Base-by-base conservation (phyloP, 805 yeast genomes). In the Kluyveromyces starmeri region DNA sequence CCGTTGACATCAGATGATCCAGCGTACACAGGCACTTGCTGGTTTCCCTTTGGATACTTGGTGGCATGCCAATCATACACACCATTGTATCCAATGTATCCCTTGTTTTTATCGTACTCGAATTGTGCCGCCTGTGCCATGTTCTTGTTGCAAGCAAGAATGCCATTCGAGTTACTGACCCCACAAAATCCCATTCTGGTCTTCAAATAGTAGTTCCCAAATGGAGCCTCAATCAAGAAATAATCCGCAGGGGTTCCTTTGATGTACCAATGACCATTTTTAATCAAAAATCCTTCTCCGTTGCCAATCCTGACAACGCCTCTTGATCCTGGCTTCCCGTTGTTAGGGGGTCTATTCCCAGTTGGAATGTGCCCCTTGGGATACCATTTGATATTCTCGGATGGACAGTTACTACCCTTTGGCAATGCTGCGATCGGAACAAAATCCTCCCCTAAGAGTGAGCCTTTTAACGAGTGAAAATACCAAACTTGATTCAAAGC, bases 221-320 rank as follows among this genome's bases (percentile, higher is more conserved):
- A 75, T 21, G 71, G 70, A 20, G 80, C 73, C 35, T 75, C 68
- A 20, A 58, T 49, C 17, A 82, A 47, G 17, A 67, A 67, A 59
- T 68, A 88, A 4, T 80, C 75, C 4, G 96, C 97, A 58, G 96
- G 89, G 0, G 92, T 74, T 1, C 96, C 96, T 26, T 61, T 54
- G 4, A 70, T 53, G 59, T 79, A 83, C 92, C 94, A 88, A 44
- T 75, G 71, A 4, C 98, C 98, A 49, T 74, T 82, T 40, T 82
- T 73, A 49, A 88, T 89, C 39, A 89, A 50, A 46, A 56, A 65
- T 2, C 84, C 86, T 31, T 52, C 41, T 2, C 45, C 36, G 14
- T 51, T 47, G 16, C 59, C 55, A 16, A 48, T 20, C 31, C 52
- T 46, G n/a, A 58, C 35, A 11, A 46, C 37, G 9, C 58, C 60